These are phyloP conservation scores for Penicillium corylophilum DNA, from an alignment of 2,329 filamentous ascomycete species.

Conservation along the genomic window DNA sequence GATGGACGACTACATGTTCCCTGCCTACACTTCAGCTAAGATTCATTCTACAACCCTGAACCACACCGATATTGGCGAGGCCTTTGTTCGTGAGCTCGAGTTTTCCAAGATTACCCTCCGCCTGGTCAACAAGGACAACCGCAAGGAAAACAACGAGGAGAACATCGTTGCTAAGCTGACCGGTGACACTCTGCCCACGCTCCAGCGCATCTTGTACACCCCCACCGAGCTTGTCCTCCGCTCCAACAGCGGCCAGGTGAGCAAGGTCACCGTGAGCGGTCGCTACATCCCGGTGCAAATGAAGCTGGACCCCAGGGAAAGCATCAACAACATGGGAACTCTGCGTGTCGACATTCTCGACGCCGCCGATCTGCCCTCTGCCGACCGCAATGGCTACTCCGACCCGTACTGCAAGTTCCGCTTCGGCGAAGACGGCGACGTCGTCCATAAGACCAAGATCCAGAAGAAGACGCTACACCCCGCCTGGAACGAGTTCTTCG, in stretches of 20 bases:
- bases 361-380: slow-evolving; percentile 81
- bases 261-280: slow-evolving; percentile 83
- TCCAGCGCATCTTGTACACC: slow-evolving; percentile 89
- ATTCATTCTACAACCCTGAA: slow-evolving; percentile 67
- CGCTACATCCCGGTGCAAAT: slow-evolving; percentile 95
- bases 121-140: slow-evolving; percentile 75
- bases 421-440: slow-evolving; percentile 80
- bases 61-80: slow-evolving; percentile 92
- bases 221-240: slow-evolving; percentile 79
- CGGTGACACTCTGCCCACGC: slow-evolving; percentile 80
- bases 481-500: slow-evolving; percentile 95
- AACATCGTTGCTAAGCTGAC: slow-evolving; percentile 77
- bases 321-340: slow-evolving; percentile 97
- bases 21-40: slow-evolving; percentile 78
- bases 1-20: slow-evolving; percentile 93
- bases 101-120: slow-evolving; percentile 90
- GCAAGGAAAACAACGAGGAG: slow-evolving; percentile 66
- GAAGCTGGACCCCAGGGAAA: slow-evolving; percentile 89
- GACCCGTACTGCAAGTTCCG: slow-evolving; percentile 96
- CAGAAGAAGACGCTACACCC: slow-evolving; percentile 97
- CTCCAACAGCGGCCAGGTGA: slow-evolving; percentile 71
- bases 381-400: slow-evolving; percentile 93
- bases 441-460: slow-evolving; percentile 91
- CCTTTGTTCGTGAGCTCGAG: slow-evolving; percentile 94
- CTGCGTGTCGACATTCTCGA: slow-evolving; percentile 92